Evolutionary conservation across 2,329 filamentous ascomycete genomes (phyloP), one percentile per base, ranked within the genome.

Genomic region (Aureobasidium pullulans): DNA sequence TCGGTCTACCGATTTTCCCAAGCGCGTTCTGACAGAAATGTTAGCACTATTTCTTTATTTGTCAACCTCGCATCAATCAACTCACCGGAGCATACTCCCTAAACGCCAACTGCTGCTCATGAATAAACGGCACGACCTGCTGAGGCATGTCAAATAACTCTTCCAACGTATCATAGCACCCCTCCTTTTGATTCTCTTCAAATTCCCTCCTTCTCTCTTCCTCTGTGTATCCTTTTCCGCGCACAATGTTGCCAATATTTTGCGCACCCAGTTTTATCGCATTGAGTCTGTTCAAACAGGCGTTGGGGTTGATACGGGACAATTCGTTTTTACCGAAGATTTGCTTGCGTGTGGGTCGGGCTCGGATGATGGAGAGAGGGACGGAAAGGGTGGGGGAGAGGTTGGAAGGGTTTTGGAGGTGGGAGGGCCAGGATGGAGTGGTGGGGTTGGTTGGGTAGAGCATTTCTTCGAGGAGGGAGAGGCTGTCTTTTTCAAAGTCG

Each of bases 321-420:
- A 62, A 16, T 13, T 59, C 59, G 10, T 60, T 29, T 44, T 65
- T 66, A 32, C 65, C 64, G 37, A 69, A 67, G 28, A 66, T 58
- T 31, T 67, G 62, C 61, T 76, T 77, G 36, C 72, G 67, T 1
- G 67, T 69, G 3, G 71, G 71, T 1, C 75, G 68, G 13, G 61
- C 56, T 31, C 62, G 62, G 60, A 71, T 81, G 29, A 36, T 28
- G 31, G 13, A 23, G 23, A 39, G 11, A 15, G 43, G 15, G 37
- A 44, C 15, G 16, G 37, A 15, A 15, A 7, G 4, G 42, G 9
- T 28, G 16, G 23, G 29, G n/a, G 23, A 23, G 2, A 23, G 23
- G 23, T 23, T 23, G 23, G 23, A 23, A 23, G 3, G 13, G 42
- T 9, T 2, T 36, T 57, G 4, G 10, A 56, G 23, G 3, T 44